phyloP scores from a whole-genome alignment of 495 filamentous ascomycete genomes.

The Aspergillus sclerotiicarbonarius region DNA sequence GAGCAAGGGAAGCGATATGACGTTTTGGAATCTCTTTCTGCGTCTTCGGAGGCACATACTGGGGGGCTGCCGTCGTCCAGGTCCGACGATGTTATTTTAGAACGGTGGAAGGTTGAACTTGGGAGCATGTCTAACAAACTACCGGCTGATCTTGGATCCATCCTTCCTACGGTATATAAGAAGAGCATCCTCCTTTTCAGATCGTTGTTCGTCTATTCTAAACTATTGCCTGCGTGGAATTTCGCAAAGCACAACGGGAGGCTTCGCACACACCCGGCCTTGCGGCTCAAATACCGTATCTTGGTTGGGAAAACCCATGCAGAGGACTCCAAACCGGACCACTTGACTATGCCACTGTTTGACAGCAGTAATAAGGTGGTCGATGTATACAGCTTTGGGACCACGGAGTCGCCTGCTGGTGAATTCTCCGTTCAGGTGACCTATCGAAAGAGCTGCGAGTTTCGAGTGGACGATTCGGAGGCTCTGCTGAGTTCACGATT shows the following conservation, averaged over 20 bases:
- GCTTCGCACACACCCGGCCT: conserved; percentile 58
- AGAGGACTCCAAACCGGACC: conserved; percentile 51
- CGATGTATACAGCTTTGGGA: conserved; percentile 74
- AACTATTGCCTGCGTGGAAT: conserved; percentile 85
- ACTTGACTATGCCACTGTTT: conserved; percentile 68
- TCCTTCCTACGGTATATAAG: conserved; percentile 89
- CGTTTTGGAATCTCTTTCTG: conserved; percentile 76
- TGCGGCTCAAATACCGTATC: conserved; percentile 77
- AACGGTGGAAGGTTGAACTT: conserved; percentile 86
- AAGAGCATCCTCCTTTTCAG: conserved; percentile 92
- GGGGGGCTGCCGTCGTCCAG: conserved; percentile 31
- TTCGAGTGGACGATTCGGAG: conserved; percentile 88
- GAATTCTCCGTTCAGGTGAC: conserved; percentile 75
- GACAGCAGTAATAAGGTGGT: conserved; percentile 63
- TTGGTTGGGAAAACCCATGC: conserved; percentile 53
- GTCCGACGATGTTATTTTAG: conserved; percentile 72
- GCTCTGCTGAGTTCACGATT: conserved; percentile 91
- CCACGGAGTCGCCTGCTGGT: conserved; percentile 81
- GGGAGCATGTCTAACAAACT: conserved; percentile 54
- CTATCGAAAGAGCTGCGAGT: conserved; percentile 85
- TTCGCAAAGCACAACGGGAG: conserved; percentile 73
- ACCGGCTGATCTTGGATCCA: conserved; percentile 61
- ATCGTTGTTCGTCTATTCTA: conserved; percentile 81
- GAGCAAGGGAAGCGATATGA: conserved; percentile 90
- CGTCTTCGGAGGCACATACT: conserved; percentile 43